phyloP scores from a whole-genome alignment of 2,329 filamentous ascomycete genomes.

The Pestalotiopsis sp. region DNA sequence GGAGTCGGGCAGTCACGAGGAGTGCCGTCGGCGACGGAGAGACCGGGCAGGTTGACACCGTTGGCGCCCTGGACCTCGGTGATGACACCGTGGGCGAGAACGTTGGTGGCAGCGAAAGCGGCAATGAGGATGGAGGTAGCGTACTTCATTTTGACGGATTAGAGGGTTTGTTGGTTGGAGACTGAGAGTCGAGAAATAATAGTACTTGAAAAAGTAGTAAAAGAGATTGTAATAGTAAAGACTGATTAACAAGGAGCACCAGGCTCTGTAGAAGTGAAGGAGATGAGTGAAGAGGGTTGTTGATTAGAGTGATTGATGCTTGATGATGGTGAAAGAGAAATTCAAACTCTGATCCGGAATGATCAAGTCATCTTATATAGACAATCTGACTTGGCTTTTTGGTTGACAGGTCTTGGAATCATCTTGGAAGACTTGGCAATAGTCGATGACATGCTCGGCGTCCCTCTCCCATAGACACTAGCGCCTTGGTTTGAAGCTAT shows the following conservation, averaged over 20 bases:
- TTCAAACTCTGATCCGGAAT: background rate
- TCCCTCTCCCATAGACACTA: background rate
- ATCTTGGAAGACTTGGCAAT: constrained; percentile 12
- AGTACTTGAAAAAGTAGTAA: constrained; percentile 3
- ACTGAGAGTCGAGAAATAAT: background rate
- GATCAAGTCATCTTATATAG: constrained; percentile 10
- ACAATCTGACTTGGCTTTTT: constrained; percentile 5
- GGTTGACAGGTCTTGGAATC: constrained; percentile 14
- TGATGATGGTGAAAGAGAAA: constrained; percentile 12
- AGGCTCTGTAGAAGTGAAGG: constrained; percentile 13
- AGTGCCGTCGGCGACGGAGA: constrained; percentile 59
- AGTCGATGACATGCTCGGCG: background rate
- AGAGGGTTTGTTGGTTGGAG: background rate
- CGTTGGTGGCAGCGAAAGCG: constrained; percentile 18
- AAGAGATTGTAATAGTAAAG: constrained; percentile 2
- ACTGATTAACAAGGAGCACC: constrained; percentile 15
- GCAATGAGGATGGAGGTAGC: constrained; percentile 15
- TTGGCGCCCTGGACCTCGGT: constrained; percentile 20
- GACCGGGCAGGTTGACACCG: constrained; percentile 20
- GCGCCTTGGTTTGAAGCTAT: constrained; percentile 10
- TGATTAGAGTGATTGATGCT: constrained; percentile 14
- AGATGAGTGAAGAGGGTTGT: constrained; percentile 11
- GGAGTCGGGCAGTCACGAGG: constrained; percentile 65
- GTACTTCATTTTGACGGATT: constrained; percentile 20
- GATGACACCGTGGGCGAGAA: constrained; percentile 20